Percentiles rank a stretch among this genome's conserved stretches.
Conservation (phyloP, 2,329 filamentous ascomycete genomes). For the Fusarium keratoplasticum region DNA sequence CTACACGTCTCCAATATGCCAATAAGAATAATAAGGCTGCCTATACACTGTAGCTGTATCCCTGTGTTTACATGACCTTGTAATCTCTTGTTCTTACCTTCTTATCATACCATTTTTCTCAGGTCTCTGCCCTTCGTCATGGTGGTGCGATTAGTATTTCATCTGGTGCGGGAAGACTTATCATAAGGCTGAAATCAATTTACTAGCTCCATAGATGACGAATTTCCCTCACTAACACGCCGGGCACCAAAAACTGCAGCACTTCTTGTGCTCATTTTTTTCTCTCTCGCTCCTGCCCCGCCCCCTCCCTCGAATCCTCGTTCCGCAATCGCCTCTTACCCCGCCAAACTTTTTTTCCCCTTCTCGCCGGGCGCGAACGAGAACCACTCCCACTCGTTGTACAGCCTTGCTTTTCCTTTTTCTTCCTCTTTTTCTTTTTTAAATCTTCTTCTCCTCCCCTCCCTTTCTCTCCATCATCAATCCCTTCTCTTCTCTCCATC, state of each 20-base stretch:
- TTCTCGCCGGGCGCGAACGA: conserved; percentile 35
- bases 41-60: not conserved
- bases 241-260: not conserved
- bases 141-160: not conserved
- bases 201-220: conserved; percentile 19
- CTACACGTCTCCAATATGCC: not conserved
- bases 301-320: conserved; percentile 32
- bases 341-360: conserved; percentile 45
- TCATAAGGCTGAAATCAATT: conserved; percentile 5
- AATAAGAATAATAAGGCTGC: not conserved
- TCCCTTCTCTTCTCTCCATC: conserved; percentile 26
- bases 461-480: conserved; percentile 6
- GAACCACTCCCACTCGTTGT: conserved; percentile 30
- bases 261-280: conserved; percentile 22
- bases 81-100: not conserved
- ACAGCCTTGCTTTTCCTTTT: conserved; percentile 9
- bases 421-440: conserved; percentile 5
- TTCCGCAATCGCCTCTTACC: conserved; percentile 41
- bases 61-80: not conserved
- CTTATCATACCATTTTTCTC: not conserved
- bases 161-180: not conserved
- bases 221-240: conserved; percentile 8
- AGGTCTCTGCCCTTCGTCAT: not conserved
- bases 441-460: not conserved
- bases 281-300: conserved; percentile 27